These are phyloP conservation scores for Lactarius evosmus DNA, from an alignment of 768 basidiomycete species.

Conservation along the genomic window DNA sequence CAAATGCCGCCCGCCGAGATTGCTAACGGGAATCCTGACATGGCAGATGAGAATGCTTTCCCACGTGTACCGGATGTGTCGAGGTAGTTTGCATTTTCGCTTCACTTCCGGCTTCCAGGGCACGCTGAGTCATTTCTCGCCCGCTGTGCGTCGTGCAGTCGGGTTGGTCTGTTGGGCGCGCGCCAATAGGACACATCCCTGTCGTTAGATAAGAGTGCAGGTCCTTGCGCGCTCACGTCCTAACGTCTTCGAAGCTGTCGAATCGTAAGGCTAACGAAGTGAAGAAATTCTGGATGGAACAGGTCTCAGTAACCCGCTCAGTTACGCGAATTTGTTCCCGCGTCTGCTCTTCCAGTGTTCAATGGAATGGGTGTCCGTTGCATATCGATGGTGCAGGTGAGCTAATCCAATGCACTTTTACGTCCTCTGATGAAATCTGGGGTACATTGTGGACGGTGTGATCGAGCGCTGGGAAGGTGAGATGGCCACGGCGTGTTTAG, in stretches of 20 bases:
- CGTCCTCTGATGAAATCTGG: not conserved
- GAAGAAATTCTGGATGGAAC: constrained; percentile 1
- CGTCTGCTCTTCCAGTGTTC: not conserved
- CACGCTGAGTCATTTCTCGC: not conserved
- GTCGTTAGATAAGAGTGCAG: not conserved
- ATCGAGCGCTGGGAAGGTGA: constrained; percentile 10
- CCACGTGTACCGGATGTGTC: not conserved
- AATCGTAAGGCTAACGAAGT: not conserved
- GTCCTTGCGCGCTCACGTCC: not conserved
- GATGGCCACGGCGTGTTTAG: not conserved
- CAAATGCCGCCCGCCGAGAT: not conserved
- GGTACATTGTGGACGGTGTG: not conserved
- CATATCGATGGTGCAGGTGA: constrained; percentile 1
- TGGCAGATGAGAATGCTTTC: not conserved
- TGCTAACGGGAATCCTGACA: not conserved
- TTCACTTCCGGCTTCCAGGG: not conserved
- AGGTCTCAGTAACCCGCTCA: not conserved
- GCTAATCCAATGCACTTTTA: constrained; percentile 1
- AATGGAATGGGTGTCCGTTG: not conserved
- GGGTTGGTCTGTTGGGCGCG: not conserved
- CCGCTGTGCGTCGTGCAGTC: not conserved
- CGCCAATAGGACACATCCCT: not conserved
- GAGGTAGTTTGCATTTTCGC: not conserved
- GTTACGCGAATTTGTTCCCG: constrained; percentile 1
- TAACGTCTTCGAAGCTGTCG: not conserved